Base-by-base conservation (phyloP, 352 stramenopile species). In the Pythium coloratum region DNA sequence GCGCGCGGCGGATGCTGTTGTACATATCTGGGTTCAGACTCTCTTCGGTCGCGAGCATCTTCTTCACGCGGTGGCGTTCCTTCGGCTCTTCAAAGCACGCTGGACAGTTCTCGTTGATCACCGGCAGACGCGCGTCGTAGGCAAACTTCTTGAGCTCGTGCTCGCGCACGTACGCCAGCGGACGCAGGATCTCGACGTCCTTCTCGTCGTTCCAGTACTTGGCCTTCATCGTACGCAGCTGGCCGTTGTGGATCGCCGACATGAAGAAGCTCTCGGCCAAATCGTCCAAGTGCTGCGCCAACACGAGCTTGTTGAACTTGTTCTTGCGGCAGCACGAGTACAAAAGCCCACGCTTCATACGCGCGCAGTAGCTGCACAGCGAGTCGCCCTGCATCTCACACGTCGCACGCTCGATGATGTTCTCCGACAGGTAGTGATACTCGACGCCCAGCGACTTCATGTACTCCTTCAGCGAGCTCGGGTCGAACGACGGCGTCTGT, bases 101-200 rank as follows among this genome's bases (percentile, higher is more conserved):
- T 20, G 96, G 96, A 60, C 94, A 98, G 76, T 99, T 99, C 69
- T 99, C 96, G 75, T 98, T 98, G 53, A 99, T 98, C 7, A 99
- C 81, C 1, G 95, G 96, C 4, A 99, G 78, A 24, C 92, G 87
- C n/a, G 85, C 83, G 49, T 80, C 78, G 40, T 69, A 64, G 0
- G 73, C 73, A 66, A 82, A 82, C 49, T 80, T 49, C 62, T 92
- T 95, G 73, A 95, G 94, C 24, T 94, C 67, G 58, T 84, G 86
- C 76, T 99, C 96, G 14, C 96, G 88, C 34, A 88, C 91, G 76
- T 98, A 98, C 7, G 90, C 90, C 4, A 99, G 73, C 8, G 96
- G 96, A 1, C 96, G 88, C 59, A 99, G 97, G 3, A 99, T 88
- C n/a, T 85, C 78, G 16, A 99, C 72, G 75, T 98, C 92, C 13